These are phyloP conservation scores for Capsicum rhomboideum DNA, from an alignment of 257 asterid species.

Conservation along the genomic window DNA sequence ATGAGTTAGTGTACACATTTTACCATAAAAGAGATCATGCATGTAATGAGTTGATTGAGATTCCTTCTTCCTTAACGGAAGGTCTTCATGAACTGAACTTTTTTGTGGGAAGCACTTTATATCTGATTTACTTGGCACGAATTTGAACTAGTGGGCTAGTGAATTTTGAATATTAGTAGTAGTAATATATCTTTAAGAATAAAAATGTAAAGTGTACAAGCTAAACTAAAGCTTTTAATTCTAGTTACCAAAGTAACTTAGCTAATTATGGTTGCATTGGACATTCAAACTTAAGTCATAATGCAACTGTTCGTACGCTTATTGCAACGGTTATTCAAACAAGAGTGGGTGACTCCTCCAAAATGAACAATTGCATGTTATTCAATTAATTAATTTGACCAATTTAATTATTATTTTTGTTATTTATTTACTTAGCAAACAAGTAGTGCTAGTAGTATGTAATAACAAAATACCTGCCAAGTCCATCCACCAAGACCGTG, in stretches of 20 bases:
- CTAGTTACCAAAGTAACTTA: background rate
- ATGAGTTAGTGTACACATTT: too few species aligned
- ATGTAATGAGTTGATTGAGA: background rate
- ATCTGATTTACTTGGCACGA: too few species aligned
- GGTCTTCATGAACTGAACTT: background rate
- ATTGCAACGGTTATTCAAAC: too few species aligned
- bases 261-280: background rate
- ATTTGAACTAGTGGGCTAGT: background rate
- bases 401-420: background rate
- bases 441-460: background rate
- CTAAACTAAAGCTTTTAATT: too few species aligned
- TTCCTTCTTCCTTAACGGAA: background rate
- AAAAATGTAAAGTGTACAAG: background rate
- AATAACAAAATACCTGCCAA: conserved; percentile 57
- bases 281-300: too few species aligned
- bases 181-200: background rate
- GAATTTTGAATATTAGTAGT: background rate
- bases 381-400: background rate
- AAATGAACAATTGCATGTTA: too few species aligned
- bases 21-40: too few species aligned
- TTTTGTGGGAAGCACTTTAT: too few species aligned
- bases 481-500: conserved; percentile 75
- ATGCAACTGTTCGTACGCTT: too few species aligned
- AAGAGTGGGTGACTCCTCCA: too few species aligned
- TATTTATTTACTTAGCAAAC: too few species aligned